A percentile compares a stretch with the other conserved stretches of the same genome.
Evolutionary conservation across 2,329 filamentous ascomycete genomes (phyloP).

Genomic region (Stemphylium lycopersici): DNA sequence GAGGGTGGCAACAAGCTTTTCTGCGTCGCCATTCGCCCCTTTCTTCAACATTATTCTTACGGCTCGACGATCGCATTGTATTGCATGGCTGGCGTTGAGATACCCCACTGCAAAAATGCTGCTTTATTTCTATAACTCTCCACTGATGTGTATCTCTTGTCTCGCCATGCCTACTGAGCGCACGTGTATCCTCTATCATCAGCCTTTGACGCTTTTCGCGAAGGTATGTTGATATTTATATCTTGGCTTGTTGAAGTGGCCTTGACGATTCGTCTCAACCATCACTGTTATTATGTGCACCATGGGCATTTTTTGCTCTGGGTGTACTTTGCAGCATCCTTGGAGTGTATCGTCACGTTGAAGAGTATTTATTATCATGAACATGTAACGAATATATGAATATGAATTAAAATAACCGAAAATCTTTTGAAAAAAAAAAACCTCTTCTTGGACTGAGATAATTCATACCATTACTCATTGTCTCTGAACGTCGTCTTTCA

Average conservation of each 20-base stretch:
- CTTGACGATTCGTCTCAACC: neutral
- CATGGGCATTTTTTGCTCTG: neutral
- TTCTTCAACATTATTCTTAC: slow-evolving; percentile 16
- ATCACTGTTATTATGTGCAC: neutral
- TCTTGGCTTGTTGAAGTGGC: neutral
- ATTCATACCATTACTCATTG: neutral
- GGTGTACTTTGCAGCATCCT: neutral
- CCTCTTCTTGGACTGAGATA: neutral
- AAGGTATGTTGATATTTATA: slow-evolving; percentile 1
- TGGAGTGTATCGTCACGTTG: neutral
- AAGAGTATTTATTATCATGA: slow-evolving; percentile 12
- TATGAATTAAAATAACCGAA: neutral
- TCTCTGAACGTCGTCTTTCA: too few relatives aligned
- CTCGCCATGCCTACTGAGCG: neutral
- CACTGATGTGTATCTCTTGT: slow-evolving; percentile 3
- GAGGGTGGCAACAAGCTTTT: neutral
- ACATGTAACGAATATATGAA: slow-evolving; percentile 12
- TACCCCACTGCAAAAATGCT: slow-evolving; percentile 30
- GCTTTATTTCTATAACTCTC: neutral
- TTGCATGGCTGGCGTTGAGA: slow-evolving; percentile 44
- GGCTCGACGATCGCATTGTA: slow-evolving; percentile 33
- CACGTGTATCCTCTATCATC: neutral
- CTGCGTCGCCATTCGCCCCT: neutral
- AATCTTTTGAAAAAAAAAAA: too few relatives aligned
- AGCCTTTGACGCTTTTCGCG: neutral